Conservation (phyloP, 352 stramenopile genomes). For the Heterotrichella gracilis region DNA sequence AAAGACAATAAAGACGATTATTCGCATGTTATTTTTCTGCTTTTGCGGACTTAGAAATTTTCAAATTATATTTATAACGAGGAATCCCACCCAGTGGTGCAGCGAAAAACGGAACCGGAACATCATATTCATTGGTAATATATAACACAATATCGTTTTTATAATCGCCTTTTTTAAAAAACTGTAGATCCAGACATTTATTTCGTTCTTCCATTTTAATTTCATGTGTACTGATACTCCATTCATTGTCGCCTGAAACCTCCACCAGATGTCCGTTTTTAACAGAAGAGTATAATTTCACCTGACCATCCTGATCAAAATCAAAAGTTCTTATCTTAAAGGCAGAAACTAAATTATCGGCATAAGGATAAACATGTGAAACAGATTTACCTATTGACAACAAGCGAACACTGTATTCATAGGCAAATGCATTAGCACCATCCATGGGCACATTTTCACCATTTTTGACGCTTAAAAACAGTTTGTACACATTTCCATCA, state of each 20-base stretch:
- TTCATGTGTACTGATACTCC: not conserved
- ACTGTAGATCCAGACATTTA: not conserved
- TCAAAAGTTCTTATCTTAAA: not conserved
- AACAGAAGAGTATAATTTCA: not conserved
- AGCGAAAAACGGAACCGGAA: not conserved
- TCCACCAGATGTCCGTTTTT: not conserved
- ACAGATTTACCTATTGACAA: not conserved
- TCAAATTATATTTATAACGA: not conserved
- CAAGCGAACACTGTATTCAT: not conserved
- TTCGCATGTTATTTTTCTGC: not conserved
- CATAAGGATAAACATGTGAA: not conserved
- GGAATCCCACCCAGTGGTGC: not conserved
- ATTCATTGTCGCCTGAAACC: not conserved
- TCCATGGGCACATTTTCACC: not conserved
- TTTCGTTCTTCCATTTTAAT: not conserved
- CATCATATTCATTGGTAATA: not conserved
- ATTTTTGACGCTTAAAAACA: not conserved
- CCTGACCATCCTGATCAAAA: not conserved
- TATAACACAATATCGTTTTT: not conserved
- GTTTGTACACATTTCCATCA: not conserved
- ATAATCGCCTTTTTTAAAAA: not conserved
- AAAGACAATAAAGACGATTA: too few species aligned
- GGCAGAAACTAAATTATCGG: not conserved
- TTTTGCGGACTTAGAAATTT: too few species aligned
- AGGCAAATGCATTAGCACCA: not conserved